A percentile compares a stretch with the other conserved stretches of the same genome.
These are phyloP conservation scores for Penicillium canariense DNA, from an alignment of 495 filamentous ascomycete species.

Conservation along the genomic window DNA sequence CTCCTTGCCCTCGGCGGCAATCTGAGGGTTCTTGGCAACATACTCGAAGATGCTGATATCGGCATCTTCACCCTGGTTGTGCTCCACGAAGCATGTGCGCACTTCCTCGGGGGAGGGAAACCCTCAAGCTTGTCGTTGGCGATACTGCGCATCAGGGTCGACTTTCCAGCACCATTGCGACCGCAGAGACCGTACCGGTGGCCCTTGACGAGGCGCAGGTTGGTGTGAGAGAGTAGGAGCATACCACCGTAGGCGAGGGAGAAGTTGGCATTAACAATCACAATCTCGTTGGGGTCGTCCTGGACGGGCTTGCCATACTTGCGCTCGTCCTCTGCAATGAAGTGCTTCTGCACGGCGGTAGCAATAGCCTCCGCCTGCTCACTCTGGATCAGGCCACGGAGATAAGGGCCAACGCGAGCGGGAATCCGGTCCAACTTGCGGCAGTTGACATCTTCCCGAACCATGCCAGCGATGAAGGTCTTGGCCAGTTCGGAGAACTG, in stretches of 20 bases:
- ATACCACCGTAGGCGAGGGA: constrained; percentile 97
- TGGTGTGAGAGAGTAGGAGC: constrained; percentile 95
- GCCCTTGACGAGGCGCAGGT: constrained; percentile 88
- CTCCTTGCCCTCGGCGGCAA: constrained; percentile 69
- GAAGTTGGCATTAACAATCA: constrained; percentile 98
- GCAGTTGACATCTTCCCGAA: constrained; percentile 84
- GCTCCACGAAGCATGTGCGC: constrained; percentile 96
- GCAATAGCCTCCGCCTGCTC: constrained; percentile 59
- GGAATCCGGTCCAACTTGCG: constrained; percentile 72
- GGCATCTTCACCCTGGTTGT: constrained; percentile 96
- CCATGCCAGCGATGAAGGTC: constrained; percentile 78
- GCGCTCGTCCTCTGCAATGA: constrained; percentile 76
- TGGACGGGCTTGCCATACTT: constrained; percentile 82
- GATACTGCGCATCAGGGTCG: constrained; percentile 96
- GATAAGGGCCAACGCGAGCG: constrained; percentile 65
- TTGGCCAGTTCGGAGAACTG: constrained; percentile 67
- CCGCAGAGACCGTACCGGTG: constrained; percentile 97
- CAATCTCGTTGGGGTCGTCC: constrained; percentile 80
- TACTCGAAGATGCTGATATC: constrained; percentile 94
- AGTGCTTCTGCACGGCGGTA: constrained; percentile 64
- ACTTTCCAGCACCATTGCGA: constrained; percentile 96
- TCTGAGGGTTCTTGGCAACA: constrained; percentile 76
- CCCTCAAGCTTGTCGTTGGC: constrained; percentile 94
- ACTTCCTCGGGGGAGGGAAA: constrained; percentile 86
- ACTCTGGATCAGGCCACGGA: constrained; percentile 64